A percentile compares a stretch with the other conserved stretches of the same genome.
phyloP scores from a whole-genome alignment of 345 rosid genomes.

The Crucihimalaya himalaica region DNA sequence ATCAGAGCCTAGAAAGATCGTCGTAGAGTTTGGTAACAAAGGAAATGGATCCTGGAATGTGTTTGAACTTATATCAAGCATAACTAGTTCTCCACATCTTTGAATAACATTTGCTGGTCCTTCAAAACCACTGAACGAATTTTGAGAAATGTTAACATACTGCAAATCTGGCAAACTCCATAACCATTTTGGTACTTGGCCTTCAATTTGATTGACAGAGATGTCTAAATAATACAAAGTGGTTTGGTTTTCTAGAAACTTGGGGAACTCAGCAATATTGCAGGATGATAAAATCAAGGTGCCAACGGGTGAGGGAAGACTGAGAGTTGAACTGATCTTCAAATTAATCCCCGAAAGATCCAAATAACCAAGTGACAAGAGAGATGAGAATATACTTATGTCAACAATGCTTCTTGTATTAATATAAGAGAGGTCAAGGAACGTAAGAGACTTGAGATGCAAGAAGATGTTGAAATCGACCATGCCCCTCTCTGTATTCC shows the following conservation, averaged over 20 bases:
- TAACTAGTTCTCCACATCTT: background rate
- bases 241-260: constrained; percentile 8
- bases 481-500: background rate
- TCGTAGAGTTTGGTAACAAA: background rate
- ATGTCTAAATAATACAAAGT: background rate
- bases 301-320: background rate
- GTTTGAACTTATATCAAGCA: constrained; percentile 34
- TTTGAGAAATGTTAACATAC: constrained; percentile 24
- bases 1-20: background rate
- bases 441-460: background rate
- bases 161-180: background rate
- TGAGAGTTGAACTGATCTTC: background rate
- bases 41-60: background rate
- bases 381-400: constrained; percentile 2
- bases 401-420: constrained; percentile 31
- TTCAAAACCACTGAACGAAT: constrained; percentile 1
- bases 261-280: constrained; percentile 29
- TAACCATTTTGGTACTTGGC: constrained; percentile 19
- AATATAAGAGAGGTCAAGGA: constrained; percentile 17
- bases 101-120: constrained; percentile 19
- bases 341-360: constrained; percentile 27
- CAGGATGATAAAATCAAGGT: background rate
- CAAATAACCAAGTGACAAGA: background rate
- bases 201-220: constrained; percentile 30
- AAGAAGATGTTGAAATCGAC: constrained; percentile 25